Evolutionary conservation across 1,139 yeast species (phyloP).

Genomic region (Yueomyces sp.): DNA sequence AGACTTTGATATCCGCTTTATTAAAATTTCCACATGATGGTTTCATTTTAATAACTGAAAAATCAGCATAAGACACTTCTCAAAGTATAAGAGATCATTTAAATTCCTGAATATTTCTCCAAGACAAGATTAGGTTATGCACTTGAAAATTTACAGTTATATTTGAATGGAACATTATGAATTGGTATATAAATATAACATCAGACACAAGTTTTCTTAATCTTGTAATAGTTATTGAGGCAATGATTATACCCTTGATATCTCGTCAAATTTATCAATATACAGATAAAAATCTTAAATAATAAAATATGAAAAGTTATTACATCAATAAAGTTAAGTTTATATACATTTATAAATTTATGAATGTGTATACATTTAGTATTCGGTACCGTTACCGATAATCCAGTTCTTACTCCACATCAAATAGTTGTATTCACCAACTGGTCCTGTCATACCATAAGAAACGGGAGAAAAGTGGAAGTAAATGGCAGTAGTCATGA

Average conservation of each 20-base stretch:
- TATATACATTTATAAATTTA: too few species aligned
- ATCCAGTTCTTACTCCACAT: slow-evolving; percentile 73
- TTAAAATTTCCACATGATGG: too few species aligned
- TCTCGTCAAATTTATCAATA: too few species aligned
- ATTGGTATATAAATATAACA: not conserved
- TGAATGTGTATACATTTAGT: slow-evolving; percentile 15
- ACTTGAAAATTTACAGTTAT: not conserved
- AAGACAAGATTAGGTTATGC: not conserved
- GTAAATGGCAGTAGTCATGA: slow-evolving; percentile 53
- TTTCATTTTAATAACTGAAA: not conserved
- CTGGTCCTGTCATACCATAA: slow-evolving; percentile 85
- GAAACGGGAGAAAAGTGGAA: slow-evolving; percentile 65
- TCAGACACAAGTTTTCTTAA: too few species aligned
- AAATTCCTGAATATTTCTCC: not conserved
- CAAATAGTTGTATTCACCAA: slow-evolving; percentile 52
- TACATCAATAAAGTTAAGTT: too few species aligned
- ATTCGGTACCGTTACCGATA: slow-evolving; percentile 18
- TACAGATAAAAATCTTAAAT: too few species aligned
- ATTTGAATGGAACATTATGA: not conserved
- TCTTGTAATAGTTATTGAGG: too few species aligned
- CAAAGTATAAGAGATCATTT: not conserved
- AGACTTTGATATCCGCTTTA: too few species aligned
- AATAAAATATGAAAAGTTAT: too few species aligned
- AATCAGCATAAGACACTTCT: not conserved
- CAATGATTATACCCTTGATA: too few species aligned